phyloP scores from a whole-genome alignment of 208 protist species.

The Acanthamoeba sp. region DNA sequence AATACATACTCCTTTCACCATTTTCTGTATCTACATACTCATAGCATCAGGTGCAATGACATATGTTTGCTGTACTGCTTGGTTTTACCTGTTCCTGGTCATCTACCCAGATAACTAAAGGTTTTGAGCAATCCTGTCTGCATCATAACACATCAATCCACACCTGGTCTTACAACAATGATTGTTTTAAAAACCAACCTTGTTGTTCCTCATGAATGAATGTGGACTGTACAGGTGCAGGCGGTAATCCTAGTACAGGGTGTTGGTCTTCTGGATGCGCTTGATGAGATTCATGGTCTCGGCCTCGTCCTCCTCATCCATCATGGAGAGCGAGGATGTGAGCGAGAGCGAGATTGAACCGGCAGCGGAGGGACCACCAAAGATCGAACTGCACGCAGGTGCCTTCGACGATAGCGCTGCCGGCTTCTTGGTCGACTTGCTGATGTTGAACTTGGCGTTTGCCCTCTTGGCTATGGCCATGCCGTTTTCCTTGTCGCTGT shows the following conservation, averaged over 20 bases:
- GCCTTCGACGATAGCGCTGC: background rate
- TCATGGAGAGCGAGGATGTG: background rate
- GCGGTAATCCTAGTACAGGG: background rate
- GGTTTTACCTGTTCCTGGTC: too few species aligned
- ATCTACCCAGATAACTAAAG: too few species aligned
- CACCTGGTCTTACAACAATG: too few species aligned
- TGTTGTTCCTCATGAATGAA: too few species aligned
- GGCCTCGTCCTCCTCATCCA: slow-evolving; percentile 22
- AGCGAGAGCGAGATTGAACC: slow-evolving; percentile 14
- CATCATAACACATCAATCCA: too few species aligned
- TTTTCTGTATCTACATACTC: too few species aligned
- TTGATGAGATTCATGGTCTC: slow-evolving; percentile 52
- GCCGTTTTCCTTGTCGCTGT: slow-evolving; percentile 40
- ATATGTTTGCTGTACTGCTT: too few species aligned
- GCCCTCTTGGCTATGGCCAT: background rate
- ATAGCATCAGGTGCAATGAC: too few species aligned
- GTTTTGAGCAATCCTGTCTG: too few species aligned
- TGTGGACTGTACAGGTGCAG: too few species aligned
- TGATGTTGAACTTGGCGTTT: background rate
- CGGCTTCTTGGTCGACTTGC: background rate
- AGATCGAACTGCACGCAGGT: background rate
- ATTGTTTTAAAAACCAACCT: too few species aligned
- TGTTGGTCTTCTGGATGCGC: slow-evolving; percentile 61
- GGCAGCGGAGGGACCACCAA: background rate
- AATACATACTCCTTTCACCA: too few species aligned